Evolutionary conservation across 2,329 filamentous ascomycete species (phyloP).

Genomic region (Sporothrix curviconia): DNA sequence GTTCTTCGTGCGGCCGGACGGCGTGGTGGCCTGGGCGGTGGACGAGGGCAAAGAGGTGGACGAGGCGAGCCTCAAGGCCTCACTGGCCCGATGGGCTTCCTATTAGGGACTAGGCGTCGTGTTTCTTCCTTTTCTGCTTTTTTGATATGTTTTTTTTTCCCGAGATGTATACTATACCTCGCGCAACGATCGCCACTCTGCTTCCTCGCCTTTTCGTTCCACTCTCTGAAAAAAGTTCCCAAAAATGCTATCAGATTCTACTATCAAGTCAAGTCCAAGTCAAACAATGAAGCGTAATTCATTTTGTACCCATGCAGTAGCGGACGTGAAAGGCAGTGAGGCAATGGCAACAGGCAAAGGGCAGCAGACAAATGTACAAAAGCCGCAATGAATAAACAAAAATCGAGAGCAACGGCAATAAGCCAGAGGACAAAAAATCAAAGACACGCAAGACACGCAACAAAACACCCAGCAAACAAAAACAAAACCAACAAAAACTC

Average conservation of each 20-base stretch:
- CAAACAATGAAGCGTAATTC: conserved; percentile 8
- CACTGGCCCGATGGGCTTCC: neutral
- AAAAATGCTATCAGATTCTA: too few species aligned
- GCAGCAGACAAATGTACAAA: neutral
- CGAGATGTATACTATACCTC: neutral
- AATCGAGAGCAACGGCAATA: neutral
- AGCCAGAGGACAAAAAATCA: neutral
- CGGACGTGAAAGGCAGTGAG: neutral
- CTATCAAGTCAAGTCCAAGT: too few species aligned
- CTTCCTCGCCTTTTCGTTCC: neutral
- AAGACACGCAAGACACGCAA: neutral
- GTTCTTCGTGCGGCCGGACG: conserved; percentile 10
- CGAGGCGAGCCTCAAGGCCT: neutral
- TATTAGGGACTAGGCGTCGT: neutral
- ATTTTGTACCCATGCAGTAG: neutral
- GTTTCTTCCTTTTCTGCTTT: neutral
- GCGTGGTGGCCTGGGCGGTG: conserved; percentile 10
- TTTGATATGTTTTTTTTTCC: neutral
- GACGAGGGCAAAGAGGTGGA: neutral
- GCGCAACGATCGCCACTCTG: neutral
- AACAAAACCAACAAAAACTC: neutral
- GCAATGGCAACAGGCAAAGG: neutral
- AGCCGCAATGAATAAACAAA: neutral
- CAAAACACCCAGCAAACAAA: neutral
- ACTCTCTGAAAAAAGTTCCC: neutral